Conservation (phyloP, 164 flowering plant species). For the Tinospora cordifolia region DNA sequence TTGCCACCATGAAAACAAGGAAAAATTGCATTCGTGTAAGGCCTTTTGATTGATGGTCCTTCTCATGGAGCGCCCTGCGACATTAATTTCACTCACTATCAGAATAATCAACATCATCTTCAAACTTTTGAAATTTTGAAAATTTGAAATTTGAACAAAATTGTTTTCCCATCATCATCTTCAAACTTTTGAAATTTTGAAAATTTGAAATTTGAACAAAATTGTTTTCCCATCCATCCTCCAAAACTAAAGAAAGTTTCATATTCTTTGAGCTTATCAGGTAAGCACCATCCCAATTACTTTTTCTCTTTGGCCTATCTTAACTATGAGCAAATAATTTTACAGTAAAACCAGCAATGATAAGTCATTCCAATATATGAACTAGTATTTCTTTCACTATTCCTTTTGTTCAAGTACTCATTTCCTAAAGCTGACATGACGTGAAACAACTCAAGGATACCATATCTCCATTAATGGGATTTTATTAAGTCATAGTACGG, state of each 20-base stretch:
- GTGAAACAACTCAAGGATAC: background rate
- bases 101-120: background rate
- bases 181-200: background rate
- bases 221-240: conserved; percentile 2
- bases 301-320: background rate
- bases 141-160: background rate
- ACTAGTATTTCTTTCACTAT: no score
- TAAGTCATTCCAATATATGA: background rate
- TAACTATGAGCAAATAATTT: background rate
- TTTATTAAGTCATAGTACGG: background rate
- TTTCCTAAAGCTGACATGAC: background rate
- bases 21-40: conserved; percentile 76
- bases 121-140: background rate
- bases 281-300: background rate
- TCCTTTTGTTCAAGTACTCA: no score
- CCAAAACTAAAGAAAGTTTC: background rate
- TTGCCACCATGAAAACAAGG: conserved; percentile 55
- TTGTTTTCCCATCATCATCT: background rate
- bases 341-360: background rate
- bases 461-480: background rate
- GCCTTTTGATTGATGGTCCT: conserved; percentile 49
- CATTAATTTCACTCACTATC: background rate
- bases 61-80: conserved; percentile 88
- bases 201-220: background rate
- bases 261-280: background rate